A percentile compares a stretch with the other conserved stretches of the same genome.
These are phyloP conservation scores for Quercus wislizeni DNA, from an alignment of 306 rosid genomes.

Conservation along the genomic window DNA sequence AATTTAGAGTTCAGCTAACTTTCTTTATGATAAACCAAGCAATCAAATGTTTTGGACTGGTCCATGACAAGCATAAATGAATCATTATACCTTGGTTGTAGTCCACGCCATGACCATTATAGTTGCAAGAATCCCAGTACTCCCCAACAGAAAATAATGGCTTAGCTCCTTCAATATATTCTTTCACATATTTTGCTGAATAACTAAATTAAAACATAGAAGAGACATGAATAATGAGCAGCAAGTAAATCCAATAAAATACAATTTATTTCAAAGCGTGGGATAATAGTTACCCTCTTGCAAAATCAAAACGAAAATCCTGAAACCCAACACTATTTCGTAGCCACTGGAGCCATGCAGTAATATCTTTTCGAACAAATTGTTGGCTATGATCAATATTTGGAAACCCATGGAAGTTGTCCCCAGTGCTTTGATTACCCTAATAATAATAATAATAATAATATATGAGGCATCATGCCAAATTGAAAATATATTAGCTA, in stretches of 20 bases:
- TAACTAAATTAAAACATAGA: conserved; percentile 37
- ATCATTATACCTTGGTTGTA: conserved; percentile 71
- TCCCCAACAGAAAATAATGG: conserved; percentile 86
- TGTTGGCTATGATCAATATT: conserved; percentile 81
- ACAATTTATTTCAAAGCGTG: background rate
- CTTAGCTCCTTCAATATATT: conserved; percentile 82
- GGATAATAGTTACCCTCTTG: conserved; percentile 59
- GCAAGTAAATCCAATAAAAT: background rate
- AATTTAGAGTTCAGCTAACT: background rate
- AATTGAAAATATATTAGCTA: background rate
- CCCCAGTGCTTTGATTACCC: conserved; percentile 80
- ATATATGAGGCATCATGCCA: background rate
- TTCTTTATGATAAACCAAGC: background rate
- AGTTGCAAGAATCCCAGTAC: conserved; percentile 89
- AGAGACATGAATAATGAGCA: conserved; percentile 14
- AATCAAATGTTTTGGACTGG: background rate
- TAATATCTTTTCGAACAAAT: conserved; percentile 83
- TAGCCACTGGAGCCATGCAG: conserved; percentile 79
- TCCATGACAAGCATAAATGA: background rate
- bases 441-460: background rate
- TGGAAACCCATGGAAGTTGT: conserved; percentile 79
- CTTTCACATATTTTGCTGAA: conserved; percentile 79
- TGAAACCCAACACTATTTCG: conserved; percentile 66
- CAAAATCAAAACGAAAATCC: conserved; percentile 94
- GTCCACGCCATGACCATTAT: conserved; percentile 60